Base-by-base conservation (phyloP, 2,329 filamentous ascomycete species). In the Aspergillus ochraceus region DNA sequence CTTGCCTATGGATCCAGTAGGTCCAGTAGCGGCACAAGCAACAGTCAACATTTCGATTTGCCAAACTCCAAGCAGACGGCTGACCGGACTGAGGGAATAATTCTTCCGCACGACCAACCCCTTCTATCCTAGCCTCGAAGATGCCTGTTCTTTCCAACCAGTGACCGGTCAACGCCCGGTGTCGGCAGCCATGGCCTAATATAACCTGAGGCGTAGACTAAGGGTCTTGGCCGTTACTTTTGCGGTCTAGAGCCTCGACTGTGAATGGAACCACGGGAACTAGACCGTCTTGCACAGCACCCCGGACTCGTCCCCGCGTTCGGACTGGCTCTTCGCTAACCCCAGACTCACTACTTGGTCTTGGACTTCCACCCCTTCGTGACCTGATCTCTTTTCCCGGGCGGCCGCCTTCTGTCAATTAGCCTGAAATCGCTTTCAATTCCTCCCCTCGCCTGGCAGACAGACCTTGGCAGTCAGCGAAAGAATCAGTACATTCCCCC, bases 181-280 rank as follows among this genome's bases (percentile, higher is more conserved):
- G 52, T 58, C 58, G 52, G 54, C n/a, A 57, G 26, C 32, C 11
- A 49, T 60, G 52, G 42, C 55, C 55, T 53, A 49, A 53, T 20
- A 53, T 49, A 12, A 49, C 19, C 50, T 52, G 49, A 50, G 57
- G 52, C 58, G 56, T 51, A 55, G 24, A 52, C 55, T 60, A 60
- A 49, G 6, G 52, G 58, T 42, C 58, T 63, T 60, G 60, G 58
- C 60, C 52, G n/a, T 50, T 59, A 42, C 55, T 17, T 42, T 47
- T 63, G 39, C 30, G 26, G 59, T 42, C 49, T 56, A 56, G 58
- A 51, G 39, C n/a, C 22, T 53, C 24, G 19, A 26, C 42, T 30
- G 54, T 36, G 11, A 50, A 46, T 51, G 55, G 53, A 46, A 24
- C 47, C 26, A 55, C 52, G 52, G 54, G 26, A 36, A 54, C 54